These are phyloP conservation scores for Lineolata rhizophorae DNA, from an alignment of 495 filamentous ascomycete genomes.

Conservation along the genomic window DNA sequence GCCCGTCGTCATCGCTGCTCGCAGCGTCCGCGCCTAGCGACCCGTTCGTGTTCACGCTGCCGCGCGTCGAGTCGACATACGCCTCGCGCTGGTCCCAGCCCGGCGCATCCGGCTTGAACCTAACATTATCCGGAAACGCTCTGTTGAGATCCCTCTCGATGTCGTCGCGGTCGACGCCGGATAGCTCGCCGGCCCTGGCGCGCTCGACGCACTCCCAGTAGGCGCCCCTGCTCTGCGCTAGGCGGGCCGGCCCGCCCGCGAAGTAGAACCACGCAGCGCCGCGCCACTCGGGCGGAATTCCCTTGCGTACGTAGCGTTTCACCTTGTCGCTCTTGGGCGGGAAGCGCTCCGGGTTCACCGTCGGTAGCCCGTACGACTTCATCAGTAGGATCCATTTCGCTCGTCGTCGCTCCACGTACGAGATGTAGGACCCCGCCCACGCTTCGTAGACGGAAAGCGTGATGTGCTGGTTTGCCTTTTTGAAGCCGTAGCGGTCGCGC, in stretches of 20 bases:
- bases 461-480: slow-evolving; percentile 66
- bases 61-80: no score
- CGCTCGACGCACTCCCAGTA: slow-evolving; percentile 34
- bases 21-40: slow-evolving; percentile 9
- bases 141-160: slow-evolving; percentile 91
- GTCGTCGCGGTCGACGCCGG: slow-evolving; percentile 56
- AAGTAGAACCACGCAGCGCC: slow-evolving; percentile 96
- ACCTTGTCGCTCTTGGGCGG: slow-evolving; percentile 60
- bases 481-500: slow-evolving; percentile 81
- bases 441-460: slow-evolving; percentile 54
- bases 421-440: slow-evolving; percentile 53
- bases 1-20: not conserved
- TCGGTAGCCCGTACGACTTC: slow-evolving; percentile 51
- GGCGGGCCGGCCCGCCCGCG: slow-evolving; percentile 61
- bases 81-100: slow-evolving; percentile 3
- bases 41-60: no score
- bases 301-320: slow-evolving; percentile 80
- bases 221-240: slow-evolving; percentile 48
- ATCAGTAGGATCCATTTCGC: slow-evolving; percentile 67
- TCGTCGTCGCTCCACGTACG: slow-evolving; percentile 43
- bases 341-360: slow-evolving; percentile 50
- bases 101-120: slow-evolving; percentile 56
- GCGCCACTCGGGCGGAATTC: slow-evolving; percentile 82
- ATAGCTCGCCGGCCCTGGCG: slow-evolving; percentile 38
- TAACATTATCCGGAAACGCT: slow-evolving; percentile 87